phyloP scores from a whole-genome alignment of 1,284 basidiomycete genomes.

The Irpex sp. region DNA sequence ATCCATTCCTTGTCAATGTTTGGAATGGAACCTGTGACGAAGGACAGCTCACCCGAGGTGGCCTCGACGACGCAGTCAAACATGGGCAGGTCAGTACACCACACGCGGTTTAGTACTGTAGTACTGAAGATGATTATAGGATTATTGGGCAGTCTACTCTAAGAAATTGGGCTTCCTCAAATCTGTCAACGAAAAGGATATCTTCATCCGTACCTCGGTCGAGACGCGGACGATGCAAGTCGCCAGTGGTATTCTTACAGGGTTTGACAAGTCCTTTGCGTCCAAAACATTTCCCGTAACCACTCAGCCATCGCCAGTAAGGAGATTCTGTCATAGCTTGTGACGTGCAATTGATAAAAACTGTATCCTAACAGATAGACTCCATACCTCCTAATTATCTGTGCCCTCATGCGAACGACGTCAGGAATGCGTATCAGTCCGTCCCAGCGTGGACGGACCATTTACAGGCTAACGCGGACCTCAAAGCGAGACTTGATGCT shows the following conservation, averaged over 20 bases:
- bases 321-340: background rate
- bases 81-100: conserved; percentile 52
- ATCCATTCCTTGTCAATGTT: conserved; percentile 57
- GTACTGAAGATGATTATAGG: conserved; percentile 33
- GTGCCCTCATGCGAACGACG: conserved; percentile 52
- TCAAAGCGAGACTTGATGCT: conserved; percentile 49
- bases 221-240: conserved; percentile 60
- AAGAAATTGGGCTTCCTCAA: conserved; percentile 48
- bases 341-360: background rate
- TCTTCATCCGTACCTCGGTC: conserved; percentile 54
- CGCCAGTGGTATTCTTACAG: conserved; percentile 55
- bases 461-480: conserved; percentile 45
- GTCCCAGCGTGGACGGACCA: conserved; percentile 61
- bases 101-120: background rate
- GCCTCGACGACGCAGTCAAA: conserved; percentile 52
- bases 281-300: conserved; percentile 47
- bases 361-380: conserved; percentile 47
- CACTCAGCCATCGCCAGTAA: conserved; percentile 47
- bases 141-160: conserved; percentile 61
- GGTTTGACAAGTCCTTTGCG: conserved; percentile 53
- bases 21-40: conserved; percentile 65
- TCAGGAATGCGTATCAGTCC: conserved; percentile 53
- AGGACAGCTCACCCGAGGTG: conserved; percentile 60
- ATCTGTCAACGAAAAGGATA: conserved; percentile 45
- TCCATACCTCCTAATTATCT: conserved; percentile 57